Evolutionary conservation across 139 green algal species (phyloP).

Genomic region (Diplosphaera chodatii): DNA sequence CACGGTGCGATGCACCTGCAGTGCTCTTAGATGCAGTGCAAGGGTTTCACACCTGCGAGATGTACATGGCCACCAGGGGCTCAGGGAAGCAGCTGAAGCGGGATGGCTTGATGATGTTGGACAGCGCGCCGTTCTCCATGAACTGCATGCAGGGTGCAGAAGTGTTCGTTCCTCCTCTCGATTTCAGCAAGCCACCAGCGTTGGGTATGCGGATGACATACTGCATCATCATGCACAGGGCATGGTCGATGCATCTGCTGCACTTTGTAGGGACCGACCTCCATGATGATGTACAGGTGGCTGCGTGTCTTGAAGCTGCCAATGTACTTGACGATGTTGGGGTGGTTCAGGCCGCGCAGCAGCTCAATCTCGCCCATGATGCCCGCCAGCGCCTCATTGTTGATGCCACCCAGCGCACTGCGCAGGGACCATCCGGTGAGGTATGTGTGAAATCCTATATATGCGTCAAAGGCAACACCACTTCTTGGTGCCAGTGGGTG

Average conservation of each 20-base stretch:
- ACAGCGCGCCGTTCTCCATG: conserved; percentile 89
- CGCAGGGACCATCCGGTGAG: no score
- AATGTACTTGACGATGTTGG: conserved; percentile 96
- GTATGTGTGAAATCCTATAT: no score
- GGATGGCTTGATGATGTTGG: conserved; percentile 78
- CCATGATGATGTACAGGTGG: conserved; percentile 95
- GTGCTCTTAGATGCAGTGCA: background rate
- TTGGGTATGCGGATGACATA: no score
- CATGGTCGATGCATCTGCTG: no score
- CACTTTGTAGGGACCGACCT: no score
- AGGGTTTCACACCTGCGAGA: conserved; percentile 55
- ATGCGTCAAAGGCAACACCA: no score
- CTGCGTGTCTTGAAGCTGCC: conserved; percentile 84
- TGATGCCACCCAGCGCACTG: conserved; percentile 50
- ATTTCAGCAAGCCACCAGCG: no score
- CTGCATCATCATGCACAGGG: no score
- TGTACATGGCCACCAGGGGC: conserved; percentile 83
- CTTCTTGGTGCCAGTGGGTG: no score
- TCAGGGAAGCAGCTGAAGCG: conserved; percentile 90
- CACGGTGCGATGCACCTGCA: no score
- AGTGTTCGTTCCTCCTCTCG: no score
- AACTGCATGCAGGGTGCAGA: conserved; percentile 40
- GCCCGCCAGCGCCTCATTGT: conserved; percentile 49
- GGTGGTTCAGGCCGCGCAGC: conserved; percentile 87
- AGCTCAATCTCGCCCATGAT: conserved; percentile 86